These are phyloP conservation scores for Medicago truncatula DNA, from an alignment of 306 rosid genomes.

Conservation along the genomic window MtrunA17r5.0-ANR NC_053048.1:49362001-49362500, in stretches of 20 bases:
- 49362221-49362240: constrained; percentile 2
- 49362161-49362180: not conserved
- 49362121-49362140: not conserved
- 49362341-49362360: not conserved
- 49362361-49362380: not conserved
- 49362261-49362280: not conserved
- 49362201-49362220: constrained; percentile 5
- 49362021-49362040: not conserved
- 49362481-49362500: constrained; percentile 53
- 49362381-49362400: not conserved
- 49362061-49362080: not conserved
- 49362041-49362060: not conserved
- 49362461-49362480: constrained; percentile 57
- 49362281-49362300: not conserved
- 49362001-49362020: not conserved
- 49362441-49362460: not conserved
- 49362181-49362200: not conserved
- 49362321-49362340: not conserved
- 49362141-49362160: not conserved
- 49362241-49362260: constrained; percentile 23
- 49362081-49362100: not conserved
- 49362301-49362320: not conserved
- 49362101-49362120: constrained; percentile 15
- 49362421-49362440: not conserved
- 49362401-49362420: not conserved